Conservation (phyloP, 352 stramenopile species). For the Phytophthora macrochlamydospora region DNA sequence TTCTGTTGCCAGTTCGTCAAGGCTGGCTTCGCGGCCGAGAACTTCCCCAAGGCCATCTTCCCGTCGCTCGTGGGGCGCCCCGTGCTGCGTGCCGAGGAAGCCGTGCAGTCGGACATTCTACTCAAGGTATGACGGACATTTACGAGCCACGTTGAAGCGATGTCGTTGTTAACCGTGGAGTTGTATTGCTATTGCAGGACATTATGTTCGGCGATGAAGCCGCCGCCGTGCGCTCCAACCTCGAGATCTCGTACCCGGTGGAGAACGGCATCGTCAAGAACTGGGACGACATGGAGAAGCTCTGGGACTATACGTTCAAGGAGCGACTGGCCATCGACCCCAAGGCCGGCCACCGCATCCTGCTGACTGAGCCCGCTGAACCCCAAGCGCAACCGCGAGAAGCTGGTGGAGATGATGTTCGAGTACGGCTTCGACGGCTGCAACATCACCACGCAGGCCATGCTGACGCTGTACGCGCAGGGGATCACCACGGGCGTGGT, state of each 20-base stretch:
- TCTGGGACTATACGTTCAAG: conserved; percentile 97
- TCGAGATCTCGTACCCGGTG: conserved; percentile 91
- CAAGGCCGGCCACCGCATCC: conserved; percentile 78
- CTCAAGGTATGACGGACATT: conserved; percentile 59
- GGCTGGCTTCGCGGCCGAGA: conserved; percentile 93
- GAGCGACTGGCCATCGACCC: conserved; percentile 86
- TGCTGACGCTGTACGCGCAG: conserved; percentile 94
- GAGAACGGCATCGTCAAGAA: conserved; percentile 97
- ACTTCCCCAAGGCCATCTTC: conserved; percentile 95
- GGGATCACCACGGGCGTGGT: conserved; percentile 91
- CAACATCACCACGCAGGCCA: conserved; percentile 93
- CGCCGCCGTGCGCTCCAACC: conserved; percentile 80
- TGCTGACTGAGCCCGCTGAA: conserved; percentile 94
- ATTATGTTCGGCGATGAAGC: conserved; percentile 97
- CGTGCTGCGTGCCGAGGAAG: conserved; percentile 94
- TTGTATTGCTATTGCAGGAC: conserved; percentile 53
- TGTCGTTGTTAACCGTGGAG: neutral
- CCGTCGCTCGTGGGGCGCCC: conserved; percentile 94
- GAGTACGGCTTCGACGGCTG: conserved; percentile 91
- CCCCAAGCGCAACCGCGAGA: conserved; percentile 91
- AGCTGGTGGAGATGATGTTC: conserved; percentile 94
- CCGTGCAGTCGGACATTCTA: conserved; percentile 82
- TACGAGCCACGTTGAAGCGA: conserved; percentile 2
- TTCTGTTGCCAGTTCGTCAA: conserved; percentile 80
- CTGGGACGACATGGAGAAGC: conserved; percentile 97